Percentiles rank a stretch among this genome's conserved stretches.
phyloP scores from a whole-genome alignment of 108 stramenopile genomes.

The Fistulifera solaris region DNA sequence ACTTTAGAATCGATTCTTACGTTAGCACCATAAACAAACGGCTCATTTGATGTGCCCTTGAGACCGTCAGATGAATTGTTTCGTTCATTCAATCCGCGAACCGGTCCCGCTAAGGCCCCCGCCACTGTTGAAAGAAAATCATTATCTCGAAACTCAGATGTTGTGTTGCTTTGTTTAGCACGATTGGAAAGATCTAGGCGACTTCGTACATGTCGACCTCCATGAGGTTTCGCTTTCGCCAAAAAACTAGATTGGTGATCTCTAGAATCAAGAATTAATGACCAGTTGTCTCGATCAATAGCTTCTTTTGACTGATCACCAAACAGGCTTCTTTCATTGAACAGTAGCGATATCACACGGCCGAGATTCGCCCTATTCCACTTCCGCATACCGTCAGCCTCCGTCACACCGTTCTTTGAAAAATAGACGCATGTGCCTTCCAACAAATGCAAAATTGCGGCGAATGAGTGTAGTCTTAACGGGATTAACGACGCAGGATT shows the following conservation, averaged over 20 bases:
- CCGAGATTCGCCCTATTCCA: conserved; percentile 43
- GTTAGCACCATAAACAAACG: not conserved
- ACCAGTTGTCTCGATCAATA: not conserved
- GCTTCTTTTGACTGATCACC: conserved; percentile 18
- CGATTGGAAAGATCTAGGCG: conserved; percentile 26
- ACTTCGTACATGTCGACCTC: conserved; percentile 25
- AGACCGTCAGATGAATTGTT: too few species aligned
- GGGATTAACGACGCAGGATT: conserved; percentile 66
- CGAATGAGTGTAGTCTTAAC: conserved; percentile 74
- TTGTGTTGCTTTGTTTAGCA: not conserved
- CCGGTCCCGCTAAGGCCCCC: too few species aligned
- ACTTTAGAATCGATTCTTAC: conserved; percentile 42
- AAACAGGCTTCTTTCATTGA: conserved; percentile 59
- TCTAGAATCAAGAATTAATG: too few species aligned
- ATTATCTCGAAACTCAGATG: too few species aligned
- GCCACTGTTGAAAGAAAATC: too few species aligned
- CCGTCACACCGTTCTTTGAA: conserved; percentile 54
- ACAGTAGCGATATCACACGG: conserved; percentile 41
- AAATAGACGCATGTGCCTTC: conserved; percentile 32
- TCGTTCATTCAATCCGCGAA: too few species aligned
- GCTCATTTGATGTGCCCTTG: too few species aligned
- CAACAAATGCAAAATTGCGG: conserved; percentile 24
- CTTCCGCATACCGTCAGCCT: conserved; percentile 59
- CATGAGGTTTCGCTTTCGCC: not conserved
- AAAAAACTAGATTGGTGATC: too few species aligned